phyloP scores from a whole-genome alignment of 1,139 yeast species.

The Yamadazyma sp. region DNA sequence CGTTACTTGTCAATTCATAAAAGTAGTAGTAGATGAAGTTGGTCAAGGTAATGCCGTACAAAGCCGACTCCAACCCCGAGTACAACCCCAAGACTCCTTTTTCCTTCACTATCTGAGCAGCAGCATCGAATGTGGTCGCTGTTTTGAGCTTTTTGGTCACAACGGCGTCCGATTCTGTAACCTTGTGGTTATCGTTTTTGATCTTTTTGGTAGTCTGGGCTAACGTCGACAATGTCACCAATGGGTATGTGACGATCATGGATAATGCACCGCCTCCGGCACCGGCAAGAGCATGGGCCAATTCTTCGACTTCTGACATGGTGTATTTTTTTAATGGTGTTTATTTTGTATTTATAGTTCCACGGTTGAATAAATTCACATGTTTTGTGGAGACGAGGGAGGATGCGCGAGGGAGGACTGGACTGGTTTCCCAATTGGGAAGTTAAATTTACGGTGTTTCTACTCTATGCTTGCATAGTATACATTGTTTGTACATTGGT shows the following conservation, averaged over 20 bases:
- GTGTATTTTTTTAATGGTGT: neutral
- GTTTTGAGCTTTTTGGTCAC: conserved; percentile 15
- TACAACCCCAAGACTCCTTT: conserved; percentile 77
- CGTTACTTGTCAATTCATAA: conserved; percentile 68
- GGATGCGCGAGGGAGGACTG: conserved; percentile 2
- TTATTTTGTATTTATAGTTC: conserved; percentile 2
- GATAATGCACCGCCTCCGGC: conserved; percentile 92
- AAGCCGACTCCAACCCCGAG: conserved; percentile 84
- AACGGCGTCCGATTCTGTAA: conserved; percentile 11
- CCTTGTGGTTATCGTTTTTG: conserved; percentile 18
- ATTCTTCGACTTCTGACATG: conserved; percentile 46
- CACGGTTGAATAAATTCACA: conserved; percentile 12
- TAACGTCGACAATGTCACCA: conserved; percentile 78
- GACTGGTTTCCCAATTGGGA: conserved; percentile 4
- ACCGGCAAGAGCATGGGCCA: conserved; percentile 88
- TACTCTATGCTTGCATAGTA: no score
- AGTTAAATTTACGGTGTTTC: no score
- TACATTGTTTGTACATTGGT: no score
- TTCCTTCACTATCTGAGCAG: conserved; percentile 50
- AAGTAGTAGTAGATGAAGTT: conserved; percentile 90
- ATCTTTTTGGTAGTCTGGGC: conserved; percentile 65
- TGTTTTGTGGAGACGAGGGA: conserved; percentile 12
- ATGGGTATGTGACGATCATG: conserved; percentile 82
- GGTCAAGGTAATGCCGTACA: conserved; percentile 81
- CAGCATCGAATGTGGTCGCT: conserved; percentile 31